Conservation (phyloP, 257 asterid genomes). For the Schizonepeta tenuifolia region DNA sequence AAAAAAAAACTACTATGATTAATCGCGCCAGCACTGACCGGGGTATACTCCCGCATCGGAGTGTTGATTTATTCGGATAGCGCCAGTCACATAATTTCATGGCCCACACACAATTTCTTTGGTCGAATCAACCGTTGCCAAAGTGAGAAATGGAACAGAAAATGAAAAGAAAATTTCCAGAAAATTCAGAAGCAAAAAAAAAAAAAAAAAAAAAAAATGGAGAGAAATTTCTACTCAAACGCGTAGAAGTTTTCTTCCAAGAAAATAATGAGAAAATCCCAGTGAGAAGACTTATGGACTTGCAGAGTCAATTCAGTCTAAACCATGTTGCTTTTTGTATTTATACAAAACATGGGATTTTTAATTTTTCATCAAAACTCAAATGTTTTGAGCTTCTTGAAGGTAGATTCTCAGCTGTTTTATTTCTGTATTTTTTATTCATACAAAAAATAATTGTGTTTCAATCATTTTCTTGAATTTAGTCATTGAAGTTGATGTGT, state of each 20-base stretch:
- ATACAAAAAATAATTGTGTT: not conserved
- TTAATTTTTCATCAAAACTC: not conserved
- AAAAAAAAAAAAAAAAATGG: too few relatives aligned
- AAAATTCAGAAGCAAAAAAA: conserved; percentile 14
- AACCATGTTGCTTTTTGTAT: not conserved
- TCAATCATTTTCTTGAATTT: not conserved
- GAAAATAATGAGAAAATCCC: conserved; percentile 33
- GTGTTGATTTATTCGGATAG: too few relatives aligned
- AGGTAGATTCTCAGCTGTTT: conserved; percentile 15
- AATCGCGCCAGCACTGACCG: too few relatives aligned
- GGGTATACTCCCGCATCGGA: too few relatives aligned
- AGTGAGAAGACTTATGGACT: conserved; percentile 26
- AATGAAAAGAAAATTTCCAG: not conserved
- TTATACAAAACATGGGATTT: not conserved
- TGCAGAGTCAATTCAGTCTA: conserved; percentile 31
- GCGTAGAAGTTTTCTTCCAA: conserved; percentile 26
- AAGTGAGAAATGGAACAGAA: not conserved
- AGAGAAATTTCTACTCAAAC: not conserved
- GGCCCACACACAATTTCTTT: not conserved
- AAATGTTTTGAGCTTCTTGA: conserved; percentile 10
- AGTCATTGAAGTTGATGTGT: not conserved
- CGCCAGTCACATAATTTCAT: not conserved
- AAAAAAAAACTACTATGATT: too few relatives aligned
- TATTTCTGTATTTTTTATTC: not conserved
- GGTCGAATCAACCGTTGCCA: not conserved